Base-by-base conservation (phyloP, 177 flowering plant genomes). In the Vitis hybrid region DNA sequence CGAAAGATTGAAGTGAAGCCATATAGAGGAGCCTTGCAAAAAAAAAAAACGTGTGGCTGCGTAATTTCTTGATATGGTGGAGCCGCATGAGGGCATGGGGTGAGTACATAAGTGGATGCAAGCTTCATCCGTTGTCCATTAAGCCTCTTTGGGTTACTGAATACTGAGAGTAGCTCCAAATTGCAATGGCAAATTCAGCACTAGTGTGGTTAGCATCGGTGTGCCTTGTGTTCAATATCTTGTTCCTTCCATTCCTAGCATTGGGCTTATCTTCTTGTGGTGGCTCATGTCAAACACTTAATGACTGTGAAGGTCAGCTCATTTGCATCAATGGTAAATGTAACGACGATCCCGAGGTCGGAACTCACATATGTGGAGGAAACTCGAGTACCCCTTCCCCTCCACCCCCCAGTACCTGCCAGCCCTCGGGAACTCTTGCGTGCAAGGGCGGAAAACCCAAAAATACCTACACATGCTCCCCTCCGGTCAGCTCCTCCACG, bases 301-400 rank as follows among this genome's bases (percentile, higher is more conserved):
- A 79, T 54, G 84, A 83, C 57, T 83, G 86, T 65, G 13, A 3
- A 4, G 80, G 84, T 54, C 75, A 76, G 14, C 79, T 83, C 59
- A 78, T 77, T 27, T 83, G 83, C 76, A 74, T 76, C 62, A 67
- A 64, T 16, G 73, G 80, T 30, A 71, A 68, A 27, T 83, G 87
- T 73, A 75, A 69, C 61, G 81, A 81, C 21, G 84, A 81, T 56
- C 83, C 83, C 0, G 78, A 79, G 2, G 58, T 74, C 1, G 83
- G 83, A 0, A 70, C 80, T 13, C 70, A 64, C 67, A 66, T 21
- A 2, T 79, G 84, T 8, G 52, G 62, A 55, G 12, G 46, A 6
- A 40, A 7, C 4, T 40, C 8, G 19, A 11, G 8, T 2, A 58
- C 19, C 4, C 50, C 13, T 2, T 18, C 35, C 3, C 18, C 62